Evolutionary conservation across 768 basidiomycete species (phyloP).

Genomic region (Amanita fuliginea): DNA sequence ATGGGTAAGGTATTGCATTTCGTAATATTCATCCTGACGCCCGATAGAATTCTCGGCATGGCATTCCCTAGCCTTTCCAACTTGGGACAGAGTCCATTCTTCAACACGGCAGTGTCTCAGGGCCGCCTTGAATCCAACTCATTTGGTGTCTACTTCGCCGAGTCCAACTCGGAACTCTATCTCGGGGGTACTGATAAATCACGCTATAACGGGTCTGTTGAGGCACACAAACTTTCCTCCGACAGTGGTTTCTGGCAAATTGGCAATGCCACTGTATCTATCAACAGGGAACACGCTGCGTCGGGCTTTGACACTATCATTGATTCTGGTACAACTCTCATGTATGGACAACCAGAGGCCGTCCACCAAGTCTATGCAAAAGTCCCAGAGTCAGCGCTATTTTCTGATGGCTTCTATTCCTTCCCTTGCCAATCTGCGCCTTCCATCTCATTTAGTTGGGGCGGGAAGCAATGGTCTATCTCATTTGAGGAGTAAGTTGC

Average conservation of each 20-base stretch:
- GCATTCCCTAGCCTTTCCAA: constrained; percentile 24
- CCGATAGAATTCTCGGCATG: constrained; percentile 20
- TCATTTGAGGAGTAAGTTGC: constrained; percentile 17
- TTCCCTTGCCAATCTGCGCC: constrained; percentile 18
- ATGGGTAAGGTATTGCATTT: constrained; percentile 2
- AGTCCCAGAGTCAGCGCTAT: constrained; percentile 14
- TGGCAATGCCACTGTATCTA: constrained; percentile 9
- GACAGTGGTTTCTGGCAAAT: constrained; percentile 18
- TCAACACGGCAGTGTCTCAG: constrained; percentile 27
- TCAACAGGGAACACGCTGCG: constrained; percentile 7
- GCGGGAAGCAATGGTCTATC: constrained; percentile 27
- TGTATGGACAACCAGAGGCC: constrained; percentile 17
- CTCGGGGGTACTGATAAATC: constrained; percentile 37
- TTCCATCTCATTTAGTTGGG: constrained; percentile 24
- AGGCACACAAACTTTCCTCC: constrained; percentile 18
- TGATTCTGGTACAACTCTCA: constrained; percentile 26
- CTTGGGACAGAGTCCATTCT: constrained; percentile 21
- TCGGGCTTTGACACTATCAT: constrained; percentile 15
- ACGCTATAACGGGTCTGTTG: constrained; percentile 32
- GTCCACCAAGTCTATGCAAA: constrained; percentile 15
- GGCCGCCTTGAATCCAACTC: constrained; percentile 18
- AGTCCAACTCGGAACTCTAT: constrained; percentile 32
- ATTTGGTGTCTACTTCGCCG: constrained; percentile 34
- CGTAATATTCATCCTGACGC: constrained; percentile 7
- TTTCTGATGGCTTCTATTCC: constrained; percentile 16